Base-by-base conservation (phyloP, 2,329 filamentous ascomycete species). In the Cryphonectria parasitica region DNA sequence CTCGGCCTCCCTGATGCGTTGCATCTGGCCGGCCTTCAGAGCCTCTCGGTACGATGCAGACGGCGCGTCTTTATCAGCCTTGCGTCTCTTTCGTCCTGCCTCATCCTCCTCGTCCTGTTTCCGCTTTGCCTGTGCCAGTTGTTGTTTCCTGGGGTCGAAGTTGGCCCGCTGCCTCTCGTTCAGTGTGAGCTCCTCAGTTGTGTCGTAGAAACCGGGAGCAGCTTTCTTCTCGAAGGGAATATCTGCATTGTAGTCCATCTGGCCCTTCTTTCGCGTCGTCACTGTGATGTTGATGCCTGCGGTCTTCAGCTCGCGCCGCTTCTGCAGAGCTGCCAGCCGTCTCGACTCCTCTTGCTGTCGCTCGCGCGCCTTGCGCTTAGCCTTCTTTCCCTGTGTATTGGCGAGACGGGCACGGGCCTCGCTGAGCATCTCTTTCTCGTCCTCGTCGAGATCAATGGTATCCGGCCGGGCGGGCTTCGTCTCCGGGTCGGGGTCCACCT, bases 211-310 rank as follows among this genome's bases (percentile, higher is more conserved):
- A 17, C 96, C 96, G 31, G 90, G 84, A 0, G 92, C 91, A 0
- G 96, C 91, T 74, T 93, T 92, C 81, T 96, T 98, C 80, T 99
- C 96, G 75, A 99, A 98, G 0, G 96, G 96, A 74, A 99, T 97
- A 76, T 99, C 96, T 76, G 96, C 96, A 81, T 99, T 99, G 85
- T 99, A 99, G 81, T 99, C 96, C 94, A 99, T 99, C 83, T 98
- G 92, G 0, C 96, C 96, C 84, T 94, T 91, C 84, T 98, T 98
- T 72, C 92, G 90, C 19, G 92, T 96, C 2, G 90, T 90, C 70
- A 98, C 91, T 82, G 98, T 99, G 84, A 98, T 94, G 80, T 99
- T 99, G 82, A 99, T 98, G 64, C 96, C 96, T 1, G 96, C 94
- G 79, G 95, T 97, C 84, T 99, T 99, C 74, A 99, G 89, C 82